These are phyloP conservation scores for Hemerocallis citrina DNA, from an alignment of 106 monocot genomes.

Conservation along the genomic window DNA sequence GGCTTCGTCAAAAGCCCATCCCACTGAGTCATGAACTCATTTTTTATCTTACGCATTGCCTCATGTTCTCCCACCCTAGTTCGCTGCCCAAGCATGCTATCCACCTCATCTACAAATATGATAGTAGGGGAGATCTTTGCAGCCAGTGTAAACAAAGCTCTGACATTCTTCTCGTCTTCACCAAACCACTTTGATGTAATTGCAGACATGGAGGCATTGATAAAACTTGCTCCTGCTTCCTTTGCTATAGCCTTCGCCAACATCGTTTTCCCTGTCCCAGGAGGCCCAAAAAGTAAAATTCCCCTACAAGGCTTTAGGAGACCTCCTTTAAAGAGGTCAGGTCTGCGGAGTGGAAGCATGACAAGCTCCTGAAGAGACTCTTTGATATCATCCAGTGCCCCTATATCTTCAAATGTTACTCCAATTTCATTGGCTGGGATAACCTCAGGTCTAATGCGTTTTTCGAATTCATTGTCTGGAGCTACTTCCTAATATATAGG, in stretches of 20 bases:
- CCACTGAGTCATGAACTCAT: slow-evolving; percentile 94
- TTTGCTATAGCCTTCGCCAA: slow-evolving; percentile 88
- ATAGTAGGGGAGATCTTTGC: slow-evolving; percentile 84
- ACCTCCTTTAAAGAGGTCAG: slow-evolving; percentile 86
- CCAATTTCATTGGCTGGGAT: slow-evolving; percentile 83
- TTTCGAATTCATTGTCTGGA: slow-evolving; percentile 88
- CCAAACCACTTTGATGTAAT: slow-evolving; percentile 99
- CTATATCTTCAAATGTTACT: slow-evolving; percentile 85
- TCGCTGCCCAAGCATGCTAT: slow-evolving; percentile 88
- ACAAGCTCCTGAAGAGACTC: slow-evolving; percentile 86
- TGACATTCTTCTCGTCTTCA: slow-evolving; percentile 89
- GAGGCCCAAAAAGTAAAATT: slow-evolving; percentile 83
- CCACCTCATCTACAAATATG: slow-evolving; percentile 87
- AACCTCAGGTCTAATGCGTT: slow-evolving; percentile 74
- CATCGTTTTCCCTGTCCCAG: slow-evolving; percentile 92
- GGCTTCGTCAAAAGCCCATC: slow-evolving; percentile 75
- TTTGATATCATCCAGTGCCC: slow-evolving; percentile 73
- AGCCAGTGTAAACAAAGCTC: slow-evolving; percentile 75
- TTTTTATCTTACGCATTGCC: slow-evolving; percentile 85
- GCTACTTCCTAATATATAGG: slow-evolving; percentile 27
- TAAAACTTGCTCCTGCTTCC: slow-evolving; percentile 89
- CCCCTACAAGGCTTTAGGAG: slow-evolving; percentile 88
- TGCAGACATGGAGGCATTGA: slow-evolving; percentile 86
- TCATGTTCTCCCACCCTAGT: slow-evolving; percentile 77
- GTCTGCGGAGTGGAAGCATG: slow-evolving; percentile 81